Percentiles rank a stretch among this genome's conserved stretches.
Evolutionary conservation across 345 rosid species (phyloP).

Genomic region (Eutrema heterophyllum): DNA sequence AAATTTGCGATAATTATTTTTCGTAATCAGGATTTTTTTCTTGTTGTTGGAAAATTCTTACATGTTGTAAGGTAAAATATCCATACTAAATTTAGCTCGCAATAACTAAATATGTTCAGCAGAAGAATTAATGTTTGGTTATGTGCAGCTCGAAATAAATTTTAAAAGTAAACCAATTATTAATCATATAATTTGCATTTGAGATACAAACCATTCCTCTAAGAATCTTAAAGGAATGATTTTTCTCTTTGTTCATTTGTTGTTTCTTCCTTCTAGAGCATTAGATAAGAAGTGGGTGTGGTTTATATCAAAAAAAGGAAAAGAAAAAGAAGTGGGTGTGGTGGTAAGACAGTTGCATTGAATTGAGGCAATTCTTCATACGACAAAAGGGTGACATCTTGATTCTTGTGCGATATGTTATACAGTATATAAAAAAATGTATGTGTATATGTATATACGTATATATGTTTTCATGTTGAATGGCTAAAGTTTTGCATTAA

Average conservation of each 20-base stretch:
- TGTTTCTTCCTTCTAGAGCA: background rate
- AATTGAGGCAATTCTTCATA: constrained; percentile 27
- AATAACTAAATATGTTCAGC: background rate
- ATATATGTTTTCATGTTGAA: constrained; percentile 3
- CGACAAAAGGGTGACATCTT: constrained; percentile 24
- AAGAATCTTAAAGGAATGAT: constrained; percentile 13
- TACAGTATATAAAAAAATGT: background rate
- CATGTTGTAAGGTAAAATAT: background rate
- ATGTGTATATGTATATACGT: background rate
- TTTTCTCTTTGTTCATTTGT: constrained; percentile 2
- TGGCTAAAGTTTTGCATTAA: constrained; percentile 30
- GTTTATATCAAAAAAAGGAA: too few species aligned
- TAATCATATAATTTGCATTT: background rate
- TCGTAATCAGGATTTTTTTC: background rate
- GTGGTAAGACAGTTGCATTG: constrained; percentile 32
- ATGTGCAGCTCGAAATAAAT: too few species aligned
- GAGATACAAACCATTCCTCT: background rate
- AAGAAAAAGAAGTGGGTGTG: constrained; percentile 32
- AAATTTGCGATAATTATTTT: background rate
- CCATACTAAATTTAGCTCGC: background rate
- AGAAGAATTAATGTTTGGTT: background rate
- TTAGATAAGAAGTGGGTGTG: constrained; percentile 27
- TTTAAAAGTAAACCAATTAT: background rate
- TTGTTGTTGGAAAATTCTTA: background rate
- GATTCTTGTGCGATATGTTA: constrained; percentile 13